These are phyloP conservation scores for Lenzites betulinus DNA, from an alignment of 768 basidiomycete species.

Conservation along the genomic window DNA sequence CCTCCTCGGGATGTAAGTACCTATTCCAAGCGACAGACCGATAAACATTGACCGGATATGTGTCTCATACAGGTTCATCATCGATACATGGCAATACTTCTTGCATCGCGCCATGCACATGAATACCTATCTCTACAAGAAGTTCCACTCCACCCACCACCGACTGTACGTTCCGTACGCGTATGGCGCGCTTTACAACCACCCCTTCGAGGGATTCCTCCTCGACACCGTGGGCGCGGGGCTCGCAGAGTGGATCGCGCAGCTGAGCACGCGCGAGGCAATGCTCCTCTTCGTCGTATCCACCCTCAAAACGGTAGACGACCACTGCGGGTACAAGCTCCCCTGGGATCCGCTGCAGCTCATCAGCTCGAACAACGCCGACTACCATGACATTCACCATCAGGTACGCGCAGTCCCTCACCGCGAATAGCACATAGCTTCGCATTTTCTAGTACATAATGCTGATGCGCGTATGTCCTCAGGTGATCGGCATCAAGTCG, in stretches of 20 bases:
- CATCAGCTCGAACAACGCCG: constrained; percentile 85
- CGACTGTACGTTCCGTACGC: constrained; percentile 96
- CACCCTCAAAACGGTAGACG: constrained; percentile 91
- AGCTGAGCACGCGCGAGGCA: constrained; percentile 81
- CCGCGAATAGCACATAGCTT: not conserved
- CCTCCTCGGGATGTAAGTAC: constrained; percentile 80
- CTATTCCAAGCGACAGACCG: not conserved
- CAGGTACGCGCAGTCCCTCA: constrained; percentile 51
- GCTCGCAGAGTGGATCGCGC: constrained; percentile 67
- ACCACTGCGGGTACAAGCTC: constrained; percentile 89
- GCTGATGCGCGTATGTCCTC: constrained; percentile 2
- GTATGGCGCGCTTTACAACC: constrained; percentile 96
- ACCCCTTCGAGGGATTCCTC: constrained; percentile 91
- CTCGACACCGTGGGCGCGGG: constrained; percentile 83
- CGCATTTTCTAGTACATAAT: not conserved
- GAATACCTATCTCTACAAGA: constrained; percentile 88
- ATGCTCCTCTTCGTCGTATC: constrained; percentile 81
- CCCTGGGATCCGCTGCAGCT: constrained; percentile 93
- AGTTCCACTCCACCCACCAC: constrained; percentile 94
- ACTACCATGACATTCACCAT: constrained; percentile 98
- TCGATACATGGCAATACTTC: constrained; percentile 99
- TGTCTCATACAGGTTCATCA: constrained; percentile 63
- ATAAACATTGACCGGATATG: not conserved
- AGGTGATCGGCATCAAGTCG: constrained; percentile 86
- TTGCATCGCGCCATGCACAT: constrained; percentile 90